Conservation (phyloP, 352 stramenopile species). For the Pythium grandisporangium region DNA sequence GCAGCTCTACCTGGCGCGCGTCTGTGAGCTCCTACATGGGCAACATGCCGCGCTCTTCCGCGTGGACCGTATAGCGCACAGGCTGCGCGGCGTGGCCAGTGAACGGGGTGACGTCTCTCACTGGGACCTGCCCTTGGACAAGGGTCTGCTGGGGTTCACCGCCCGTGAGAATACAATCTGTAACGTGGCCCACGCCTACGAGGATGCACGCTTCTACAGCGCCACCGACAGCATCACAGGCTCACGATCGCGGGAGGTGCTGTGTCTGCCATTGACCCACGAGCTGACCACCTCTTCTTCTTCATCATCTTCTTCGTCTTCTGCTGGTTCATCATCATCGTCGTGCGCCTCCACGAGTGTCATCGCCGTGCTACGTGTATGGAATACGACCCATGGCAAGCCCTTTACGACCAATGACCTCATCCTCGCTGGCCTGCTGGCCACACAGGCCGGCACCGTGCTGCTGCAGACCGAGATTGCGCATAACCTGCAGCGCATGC, state of each 20-base stretch:
- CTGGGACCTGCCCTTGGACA: slow-evolving; percentile 64
- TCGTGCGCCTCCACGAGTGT: slow-evolving; percentile 13
- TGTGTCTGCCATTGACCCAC: slow-evolving; percentile 58
- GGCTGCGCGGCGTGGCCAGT: slow-evolving; percentile 22
- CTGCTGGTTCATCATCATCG: too few species aligned
- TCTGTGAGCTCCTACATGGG: slow-evolving; percentile 57
- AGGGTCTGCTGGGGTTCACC: slow-evolving; percentile 50
- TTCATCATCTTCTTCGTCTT: background rate
- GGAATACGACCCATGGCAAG: slow-evolving; percentile 67
- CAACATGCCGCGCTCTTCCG: slow-evolving; percentile 60
- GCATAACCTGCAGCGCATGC: slow-evolving; percentile 43
- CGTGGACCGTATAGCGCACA: slow-evolving; percentile 30
- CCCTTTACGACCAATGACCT: slow-evolving; percentile 68
- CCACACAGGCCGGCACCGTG: slow-evolving; percentile 47
- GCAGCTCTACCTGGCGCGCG: slow-evolving; percentile 21
- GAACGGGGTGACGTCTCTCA: slow-evolving; percentile 30
- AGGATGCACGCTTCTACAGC: slow-evolving; percentile 70
- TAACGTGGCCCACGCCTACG: slow-evolving; percentile 55
- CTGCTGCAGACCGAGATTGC: slow-evolving; percentile 37
- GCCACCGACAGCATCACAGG: slow-evolving; percentile 60
- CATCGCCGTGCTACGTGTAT: slow-evolving; percentile 54
- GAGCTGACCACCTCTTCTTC: slow-evolving; percentile 23
- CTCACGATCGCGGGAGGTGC: slow-evolving; percentile 41
- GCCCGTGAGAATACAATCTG: slow-evolving; percentile 41
- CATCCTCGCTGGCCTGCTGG: slow-evolving; percentile 47